phyloP scores from a whole-genome alignment of 306 rosid species.

The Ormosia semicastrata region DNA sequence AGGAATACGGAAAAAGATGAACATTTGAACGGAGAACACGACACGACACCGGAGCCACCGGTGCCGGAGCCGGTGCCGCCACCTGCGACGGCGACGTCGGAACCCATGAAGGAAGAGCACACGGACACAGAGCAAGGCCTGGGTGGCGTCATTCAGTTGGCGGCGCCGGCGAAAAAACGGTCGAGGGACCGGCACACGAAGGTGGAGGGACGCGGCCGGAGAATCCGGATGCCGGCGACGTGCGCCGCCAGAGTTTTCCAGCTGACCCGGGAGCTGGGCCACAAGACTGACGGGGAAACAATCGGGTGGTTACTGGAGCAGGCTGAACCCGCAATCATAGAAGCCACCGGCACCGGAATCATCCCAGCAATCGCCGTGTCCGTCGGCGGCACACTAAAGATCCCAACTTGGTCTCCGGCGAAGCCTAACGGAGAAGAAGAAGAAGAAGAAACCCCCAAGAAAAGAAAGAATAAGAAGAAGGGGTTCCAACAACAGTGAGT shows the following conservation, averaged over 20 bases:
- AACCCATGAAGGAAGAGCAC: constrained; percentile 53
- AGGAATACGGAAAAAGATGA: not conserved
- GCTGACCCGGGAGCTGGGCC: constrained; percentile 75
- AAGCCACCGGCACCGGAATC: constrained; percentile 84
- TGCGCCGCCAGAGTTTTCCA: constrained; percentile 88
- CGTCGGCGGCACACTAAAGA: constrained; percentile 65
- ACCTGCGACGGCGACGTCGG: constrained; percentile 1
- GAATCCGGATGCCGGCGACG: constrained; percentile 78
- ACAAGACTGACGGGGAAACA: constrained; percentile 85
- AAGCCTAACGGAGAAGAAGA: constrained; percentile 56
- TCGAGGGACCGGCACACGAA: constrained; percentile 85
- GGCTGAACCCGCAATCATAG: constrained; percentile 68
- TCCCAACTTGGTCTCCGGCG: constrained; percentile 66
- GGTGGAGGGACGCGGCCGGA: constrained; percentile 89
- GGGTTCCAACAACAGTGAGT: constrained; percentile 40
- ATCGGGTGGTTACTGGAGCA: constrained; percentile 80
- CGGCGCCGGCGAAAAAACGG: constrained; percentile 29
- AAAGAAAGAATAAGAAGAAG: constrained; percentile 16
- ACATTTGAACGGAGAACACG: too few relatives aligned
- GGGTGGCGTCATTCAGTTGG: constrained; percentile 28
- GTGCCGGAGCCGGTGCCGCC: not conserved
- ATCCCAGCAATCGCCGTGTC: constrained; percentile 85
- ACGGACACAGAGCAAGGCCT: constrained; percentile 33
- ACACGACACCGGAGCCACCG: not conserved
- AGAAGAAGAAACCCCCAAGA: constrained; percentile 17